A percentile compares a stretch with the other conserved stretches of the same genome.
phyloP scores from a whole-genome alignment of 192 early-diverging fungal genomes.

The Ramicandelaber brevisporus region DNA sequence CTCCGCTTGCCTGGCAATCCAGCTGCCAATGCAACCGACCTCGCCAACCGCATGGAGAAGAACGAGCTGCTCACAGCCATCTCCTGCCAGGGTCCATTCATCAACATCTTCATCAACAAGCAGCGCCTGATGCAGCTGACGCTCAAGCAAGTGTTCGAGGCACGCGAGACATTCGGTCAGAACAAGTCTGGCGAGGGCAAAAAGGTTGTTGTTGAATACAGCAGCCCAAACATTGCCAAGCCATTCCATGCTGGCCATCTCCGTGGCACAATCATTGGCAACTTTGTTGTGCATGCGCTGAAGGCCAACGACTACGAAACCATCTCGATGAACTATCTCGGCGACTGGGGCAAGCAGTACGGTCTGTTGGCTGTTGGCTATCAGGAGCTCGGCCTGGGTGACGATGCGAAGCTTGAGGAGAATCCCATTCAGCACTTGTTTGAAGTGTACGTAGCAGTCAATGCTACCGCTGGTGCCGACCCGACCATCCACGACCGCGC shows the following conservation, averaged over 20 bases:
- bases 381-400: conserved; percentile 50
- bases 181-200: conserved; percentile 42
- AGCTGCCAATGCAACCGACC: conserved; percentile 25
- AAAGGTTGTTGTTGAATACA: conserved; percentile 73
- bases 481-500: conserved; percentile 52
- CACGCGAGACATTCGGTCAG: conserved; percentile 28
- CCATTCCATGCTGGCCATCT: conserved; percentile 96
- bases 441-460: conserved; percentile 78
- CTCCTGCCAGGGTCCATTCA: conserved; percentile 33
- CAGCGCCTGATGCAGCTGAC: conserved; percentile 21
- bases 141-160: conserved; percentile 21
- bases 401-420: conserved; percentile 41
- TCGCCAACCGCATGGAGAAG: conserved; percentile 32
- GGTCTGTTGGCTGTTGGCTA: conserved; percentile 84
- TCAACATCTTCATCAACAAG: conserved; percentile 49
- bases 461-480: conserved; percentile 40
- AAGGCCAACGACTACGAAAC: conserved; percentile 71
- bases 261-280: conserved; percentile 92
- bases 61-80: conserved; percentile 24
- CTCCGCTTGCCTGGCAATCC: conserved; percentile 46
- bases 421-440: conserved; percentile 83
- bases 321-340: conserved; percentile 89
- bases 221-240: conserved; percentile 95
- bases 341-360: conserved; percentile 99
- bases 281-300: conserved; percentile 63